Evolutionary conservation across 306 rosid species (phyloP).

Genomic region (Cucumis melo): DNA sequence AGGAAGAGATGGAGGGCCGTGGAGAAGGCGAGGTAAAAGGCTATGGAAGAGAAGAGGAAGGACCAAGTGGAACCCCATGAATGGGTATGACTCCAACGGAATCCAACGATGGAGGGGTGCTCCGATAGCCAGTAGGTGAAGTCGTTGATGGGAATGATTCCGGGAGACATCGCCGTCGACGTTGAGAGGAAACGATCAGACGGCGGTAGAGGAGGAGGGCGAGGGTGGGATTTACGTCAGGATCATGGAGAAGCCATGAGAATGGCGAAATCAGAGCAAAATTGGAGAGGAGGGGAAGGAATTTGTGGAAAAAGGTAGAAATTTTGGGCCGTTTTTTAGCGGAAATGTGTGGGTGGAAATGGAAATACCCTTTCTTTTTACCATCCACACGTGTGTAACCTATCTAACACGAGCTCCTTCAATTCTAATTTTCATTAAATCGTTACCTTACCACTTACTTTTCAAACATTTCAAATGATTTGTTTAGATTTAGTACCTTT

Average conservation of each 20-base stretch:
- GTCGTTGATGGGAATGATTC: conserved; percentile 17
- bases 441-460: too few relatives aligned
- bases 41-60: conserved; percentile 57
- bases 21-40: conserved; percentile 30
- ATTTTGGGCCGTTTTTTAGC: neutral
- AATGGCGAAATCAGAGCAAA: neutral
- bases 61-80: conserved; percentile 89
- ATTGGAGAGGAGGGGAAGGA: neutral
- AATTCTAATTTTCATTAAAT: too few relatives aligned
- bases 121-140: conserved; percentile 65
- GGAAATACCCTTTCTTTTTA: neutral
- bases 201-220: neutral
- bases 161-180: conserved; percentile 9
- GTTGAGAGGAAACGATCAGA: neutral
- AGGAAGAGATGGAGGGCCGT: conserved; percentile 32
- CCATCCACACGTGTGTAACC: neutral
- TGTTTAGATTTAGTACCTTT: too few relatives aligned
- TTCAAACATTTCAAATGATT: too few relatives aligned
- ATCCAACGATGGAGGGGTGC: conserved; percentile 68
- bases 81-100: conserved; percentile 68
- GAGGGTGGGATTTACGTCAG: neutral
- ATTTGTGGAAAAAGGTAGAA: neutral
- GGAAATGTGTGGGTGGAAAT: neutral
- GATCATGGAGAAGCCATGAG: neutral
- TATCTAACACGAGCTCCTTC: neutral